Conservation (phyloP, 352 stramenopile genomes). For the Phytopythium ostracodes region DNA sequence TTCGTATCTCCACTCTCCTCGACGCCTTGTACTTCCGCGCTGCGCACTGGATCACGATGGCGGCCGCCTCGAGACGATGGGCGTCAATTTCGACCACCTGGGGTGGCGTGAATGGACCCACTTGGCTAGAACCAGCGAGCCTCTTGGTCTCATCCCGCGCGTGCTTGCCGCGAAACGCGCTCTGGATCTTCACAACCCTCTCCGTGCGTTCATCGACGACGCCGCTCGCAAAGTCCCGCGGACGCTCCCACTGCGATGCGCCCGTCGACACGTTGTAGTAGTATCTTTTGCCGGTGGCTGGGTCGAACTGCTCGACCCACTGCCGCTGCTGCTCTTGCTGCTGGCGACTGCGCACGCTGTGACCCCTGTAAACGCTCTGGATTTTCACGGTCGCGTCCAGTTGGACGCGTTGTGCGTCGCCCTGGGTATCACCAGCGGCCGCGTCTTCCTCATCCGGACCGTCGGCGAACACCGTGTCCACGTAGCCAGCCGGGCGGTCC, state of each 20-base stretch:
- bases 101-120: background rate
- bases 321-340: conserved; percentile 16
- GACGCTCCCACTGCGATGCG: conserved; percentile 39
- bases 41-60: conserved; percentile 54
- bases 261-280: conserved; percentile 47
- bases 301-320: conserved; percentile 55
- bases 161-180: conserved; percentile 37
- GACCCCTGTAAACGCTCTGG: conserved; percentile 31
- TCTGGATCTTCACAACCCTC: conserved; percentile 53
- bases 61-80: conserved; percentile 28
- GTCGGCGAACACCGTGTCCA: conserved; percentile 14
- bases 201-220: conserved; percentile 27
- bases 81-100: background rate
- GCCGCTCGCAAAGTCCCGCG: conserved; percentile 25
- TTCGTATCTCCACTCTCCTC: conserved; percentile 23
- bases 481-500: conserved; percentile 21
- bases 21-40: conserved; percentile 33
- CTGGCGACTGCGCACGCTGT: conserved; percentile 13
- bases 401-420: too few relatives aligned
- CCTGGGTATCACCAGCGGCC: background rate
- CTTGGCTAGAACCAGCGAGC: conserved; percentile 3
- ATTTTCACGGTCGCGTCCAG: conserved; percentile 15
- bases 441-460: conserved; percentile 4
- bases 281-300: conserved; percentile 25
- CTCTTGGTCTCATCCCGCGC: conserved; percentile 30